Conservation (phyloP, 768 basidiomycete species). For the Boletus rubroflammeus region DNA sequence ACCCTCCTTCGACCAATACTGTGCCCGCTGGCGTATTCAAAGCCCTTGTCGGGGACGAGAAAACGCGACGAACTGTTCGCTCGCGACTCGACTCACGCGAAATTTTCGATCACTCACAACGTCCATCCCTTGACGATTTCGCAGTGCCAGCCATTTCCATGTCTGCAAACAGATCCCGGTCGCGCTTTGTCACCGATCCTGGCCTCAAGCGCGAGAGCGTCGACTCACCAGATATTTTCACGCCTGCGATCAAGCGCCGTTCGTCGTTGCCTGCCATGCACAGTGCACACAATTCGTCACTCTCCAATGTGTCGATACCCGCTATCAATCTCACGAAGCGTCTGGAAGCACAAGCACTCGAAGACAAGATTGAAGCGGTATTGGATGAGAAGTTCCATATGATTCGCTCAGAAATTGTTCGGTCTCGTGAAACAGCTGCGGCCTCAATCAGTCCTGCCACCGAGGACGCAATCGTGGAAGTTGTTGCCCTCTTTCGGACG, state of each 20-base stretch:
- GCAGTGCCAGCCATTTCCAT: constrained; percentile 64
- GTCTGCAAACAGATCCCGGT: constrained; percentile 53
- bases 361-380: constrained; percentile 57
- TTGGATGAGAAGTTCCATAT: constrained; percentile 66
- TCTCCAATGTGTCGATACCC: constrained; percentile 42
- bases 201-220: constrained; percentile 33
- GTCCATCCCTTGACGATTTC: constrained; percentile 76
- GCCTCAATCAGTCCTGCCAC: constrained; percentile 42
- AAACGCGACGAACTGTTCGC: constrained; percentile 66
- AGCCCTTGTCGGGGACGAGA: constrained; percentile 65
- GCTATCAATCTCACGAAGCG: constrained; percentile 52
- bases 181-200: constrained; percentile 58
- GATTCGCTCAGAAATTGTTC: constrained; percentile 42
- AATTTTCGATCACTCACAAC: constrained; percentile 60
- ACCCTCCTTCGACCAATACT: constrained; percentile 61
- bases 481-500: constrained; percentile 62
- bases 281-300: constrained; percentile 41
- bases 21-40: constrained; percentile 87
- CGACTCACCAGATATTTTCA: constrained; percentile 41
- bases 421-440: constrained; percentile 21
- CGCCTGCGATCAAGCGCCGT: constrained; percentile 43
- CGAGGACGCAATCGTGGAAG: constrained; percentile 61
- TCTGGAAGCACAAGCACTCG: constrained; percentile 58
- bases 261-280: constrained; percentile 58
- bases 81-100: constrained; percentile 75